Conservation (phyloP, 345 rosid genomes). For the Gossypium anomalum region DNA sequence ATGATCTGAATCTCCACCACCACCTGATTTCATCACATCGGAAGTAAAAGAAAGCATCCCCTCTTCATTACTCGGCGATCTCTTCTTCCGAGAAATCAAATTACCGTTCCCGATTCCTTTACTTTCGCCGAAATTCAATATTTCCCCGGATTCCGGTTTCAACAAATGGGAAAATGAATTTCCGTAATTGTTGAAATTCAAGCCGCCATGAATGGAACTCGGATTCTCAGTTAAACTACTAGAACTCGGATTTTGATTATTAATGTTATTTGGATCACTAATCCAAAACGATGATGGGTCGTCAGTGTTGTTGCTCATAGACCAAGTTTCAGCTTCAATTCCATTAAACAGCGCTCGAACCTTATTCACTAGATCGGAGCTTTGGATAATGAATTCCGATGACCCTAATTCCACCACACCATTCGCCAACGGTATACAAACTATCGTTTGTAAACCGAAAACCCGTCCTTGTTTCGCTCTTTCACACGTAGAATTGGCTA, state of each 20-base stretch:
- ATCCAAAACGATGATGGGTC: slow-evolving; percentile 76
- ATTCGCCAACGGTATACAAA: slow-evolving; percentile 62
- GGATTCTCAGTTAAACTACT: slow-evolving; percentile 47
- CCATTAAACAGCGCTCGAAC: slow-evolving; percentile 58
- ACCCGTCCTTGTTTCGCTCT: slow-evolving; percentile 67
- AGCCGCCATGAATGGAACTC: slow-evolving; percentile 23
- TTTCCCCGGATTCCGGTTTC: slow-evolving; percentile 81
- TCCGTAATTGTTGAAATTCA: slow-evolving; percentile 66
- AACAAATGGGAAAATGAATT: slow-evolving; percentile 42
- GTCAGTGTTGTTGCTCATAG: slow-evolving; percentile 30
- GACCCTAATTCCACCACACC: slow-evolving; percentile 95
- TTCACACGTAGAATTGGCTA: slow-evolving; percentile 56
- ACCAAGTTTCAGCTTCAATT: slow-evolving; percentile 55
- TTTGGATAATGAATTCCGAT: slow-evolving; percentile 58
- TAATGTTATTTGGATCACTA: slow-evolving; percentile 46
- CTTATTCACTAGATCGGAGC: slow-evolving; percentile 70
- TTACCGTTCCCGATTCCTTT: slow-evolving; percentile 50
- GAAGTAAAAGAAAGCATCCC: slow-evolving; percentile 83
- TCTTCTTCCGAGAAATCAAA: slow-evolving; percentile 53
- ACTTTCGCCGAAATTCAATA: slow-evolving; percentile 72
- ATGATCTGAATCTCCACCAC: slow-evolving; percentile 75
- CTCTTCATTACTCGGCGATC: slow-evolving; percentile 66
- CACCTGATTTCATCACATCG: slow-evolving; percentile 48
- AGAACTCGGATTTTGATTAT: slow-evolving; percentile 30
- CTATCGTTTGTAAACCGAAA: slow-evolving; percentile 78